Base-by-base conservation (phyloP, 805 yeast genomes). In the Isabelozyma pseudorhagii region DNA sequence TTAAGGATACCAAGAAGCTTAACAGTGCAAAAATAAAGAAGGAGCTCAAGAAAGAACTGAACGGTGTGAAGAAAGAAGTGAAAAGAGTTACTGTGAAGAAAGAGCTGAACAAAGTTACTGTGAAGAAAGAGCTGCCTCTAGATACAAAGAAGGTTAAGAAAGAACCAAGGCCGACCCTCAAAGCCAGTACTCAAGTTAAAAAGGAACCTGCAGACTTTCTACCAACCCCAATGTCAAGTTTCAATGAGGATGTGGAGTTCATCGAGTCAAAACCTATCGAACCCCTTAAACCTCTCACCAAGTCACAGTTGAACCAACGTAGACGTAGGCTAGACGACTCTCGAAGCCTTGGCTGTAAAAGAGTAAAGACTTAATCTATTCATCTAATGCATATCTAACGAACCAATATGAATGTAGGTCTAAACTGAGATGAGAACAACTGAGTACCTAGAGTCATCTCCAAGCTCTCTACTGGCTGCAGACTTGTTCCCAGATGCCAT, bases 141-240 rank as follows among this genome's bases (percentile, higher is more conserved):
- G 25, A 21, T 21, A 21, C 25, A 21, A 21, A 21, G 3, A 21
- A 18, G 15, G 17, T n/a, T 21, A 40, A 25, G 28, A 44, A 34
- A 44, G 41, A 15, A 38, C 42, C 27, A 51, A 56, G 39, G n/a
- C 38, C 9, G 49, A 15, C 42, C 44, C 45, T 38, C 42, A 44
- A 45, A 42, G 46, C 46, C 39, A 46, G 39, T 28, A 45, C 46
- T 42, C 29, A 51, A 54, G 47, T 31, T 38, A 38, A 53, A 45
- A 36, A 46, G 40, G 58, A 53, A 42, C 44, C 40, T 14, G 41
- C 21, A 41, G 42, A 42, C 8, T 39, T 52, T 36, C 53, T 68
- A 34, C 70, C 72, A 1, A 64, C 74, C 38, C 76, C 76, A 10
- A 51, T 60, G n/a, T 59, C 72, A 40, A 68, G 74, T 49, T 71